Evolutionary conservation across 106 monocot genomes (phyloP).

Genomic region (Dendrobium catenatum): DNA sequence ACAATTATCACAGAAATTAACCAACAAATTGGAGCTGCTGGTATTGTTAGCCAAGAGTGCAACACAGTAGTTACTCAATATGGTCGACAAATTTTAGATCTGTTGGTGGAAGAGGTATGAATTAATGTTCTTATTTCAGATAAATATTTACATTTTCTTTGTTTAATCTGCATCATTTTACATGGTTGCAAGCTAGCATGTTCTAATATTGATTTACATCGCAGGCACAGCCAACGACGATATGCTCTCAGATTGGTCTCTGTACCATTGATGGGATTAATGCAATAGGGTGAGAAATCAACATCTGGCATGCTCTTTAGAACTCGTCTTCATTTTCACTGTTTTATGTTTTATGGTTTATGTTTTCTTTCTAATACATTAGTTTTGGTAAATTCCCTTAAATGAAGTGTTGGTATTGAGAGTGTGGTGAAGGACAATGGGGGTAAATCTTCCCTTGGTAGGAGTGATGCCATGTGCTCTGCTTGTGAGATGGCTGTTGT

Average conservation of each 20-base stretch:
- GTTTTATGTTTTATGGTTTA: too few relatives aligned
- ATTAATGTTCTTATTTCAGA: background rate
- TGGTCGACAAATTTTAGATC: slow-evolving; percentile 65
- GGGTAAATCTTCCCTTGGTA: slow-evolving; percentile 13
- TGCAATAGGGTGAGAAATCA: slow-evolving; percentile 40
- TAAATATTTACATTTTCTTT: background rate
- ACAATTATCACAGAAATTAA: slow-evolving; percentile 74
- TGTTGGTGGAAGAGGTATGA: slow-evolving; percentile 51
- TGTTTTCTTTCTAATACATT: too few relatives aligned
- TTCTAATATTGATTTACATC: slow-evolving; percentile 8
- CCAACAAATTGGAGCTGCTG: slow-evolving; percentile 78
- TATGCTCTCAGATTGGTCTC: slow-evolving; percentile 68
- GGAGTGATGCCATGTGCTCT: slow-evolving; percentile 43
- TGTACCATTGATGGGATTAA: slow-evolving; percentile 54
- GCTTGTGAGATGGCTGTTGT: slow-evolving; percentile 84
- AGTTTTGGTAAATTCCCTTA: too few relatives aligned
- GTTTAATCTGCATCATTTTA: background rate
- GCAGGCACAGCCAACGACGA: slow-evolving; percentile 52
- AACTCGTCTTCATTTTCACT: too few relatives aligned
- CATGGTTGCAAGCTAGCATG: background rate
- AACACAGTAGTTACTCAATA: slow-evolving; percentile 67
- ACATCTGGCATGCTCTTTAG: background rate
- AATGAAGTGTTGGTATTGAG: slow-evolving; percentile 53
- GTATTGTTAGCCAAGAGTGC: slow-evolving; percentile 85
- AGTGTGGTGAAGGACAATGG: slow-evolving; percentile 37